phyloP scores from a whole-genome alignment of 495 filamentous ascomycete genomes.

The Hypomontagnella submonticulosa region DNA sequence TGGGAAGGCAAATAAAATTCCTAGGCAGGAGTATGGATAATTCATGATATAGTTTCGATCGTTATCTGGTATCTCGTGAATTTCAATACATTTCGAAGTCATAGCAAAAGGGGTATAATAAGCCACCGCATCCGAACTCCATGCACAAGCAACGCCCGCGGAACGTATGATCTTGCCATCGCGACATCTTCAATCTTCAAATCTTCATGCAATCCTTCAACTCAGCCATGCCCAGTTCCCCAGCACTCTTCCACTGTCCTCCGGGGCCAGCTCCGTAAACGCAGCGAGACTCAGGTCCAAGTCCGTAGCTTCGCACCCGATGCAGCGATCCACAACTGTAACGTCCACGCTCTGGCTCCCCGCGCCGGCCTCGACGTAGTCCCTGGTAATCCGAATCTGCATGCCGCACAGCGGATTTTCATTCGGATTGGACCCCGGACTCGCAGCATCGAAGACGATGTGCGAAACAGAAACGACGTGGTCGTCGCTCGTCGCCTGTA shows the following conservation, averaged over 20 bases:
- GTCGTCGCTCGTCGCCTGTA: constrained; percentile 61
- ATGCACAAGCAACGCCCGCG: constrained; percentile 1
- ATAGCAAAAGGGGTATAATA: constrained; percentile 36
- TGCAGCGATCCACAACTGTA: constrained; percentile 79
- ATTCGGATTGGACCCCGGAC: constrained; percentile 70
- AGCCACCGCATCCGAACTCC: constrained; percentile 30
- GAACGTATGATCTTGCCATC: background rate
- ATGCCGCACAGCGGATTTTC: constrained; percentile 75
- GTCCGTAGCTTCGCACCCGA: constrained; percentile 70
- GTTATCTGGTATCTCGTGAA: constrained; percentile 2
- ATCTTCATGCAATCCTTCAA: background rate
- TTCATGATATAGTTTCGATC: constrained; percentile 6
- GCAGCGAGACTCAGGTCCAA: constrained; percentile 71
- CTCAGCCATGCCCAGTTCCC: constrained; percentile 77
- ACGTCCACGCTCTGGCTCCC: constrained; percentile 67
- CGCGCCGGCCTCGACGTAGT: constrained; percentile 49
- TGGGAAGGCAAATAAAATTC: too few relatives aligned
- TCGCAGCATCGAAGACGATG: constrained; percentile 70
- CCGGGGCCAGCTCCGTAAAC: constrained; percentile 69
- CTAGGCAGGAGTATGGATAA: background rate
- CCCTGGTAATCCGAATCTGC: constrained; percentile 66
- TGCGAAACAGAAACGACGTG: constrained; percentile 74
- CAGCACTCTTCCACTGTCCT: constrained; percentile 66
- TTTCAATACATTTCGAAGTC: constrained; percentile 5
- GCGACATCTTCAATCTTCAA: too few relatives aligned